phyloP scores from a whole-genome alignment of 306 rosid species.

The Rosa rugosa region DNA sequence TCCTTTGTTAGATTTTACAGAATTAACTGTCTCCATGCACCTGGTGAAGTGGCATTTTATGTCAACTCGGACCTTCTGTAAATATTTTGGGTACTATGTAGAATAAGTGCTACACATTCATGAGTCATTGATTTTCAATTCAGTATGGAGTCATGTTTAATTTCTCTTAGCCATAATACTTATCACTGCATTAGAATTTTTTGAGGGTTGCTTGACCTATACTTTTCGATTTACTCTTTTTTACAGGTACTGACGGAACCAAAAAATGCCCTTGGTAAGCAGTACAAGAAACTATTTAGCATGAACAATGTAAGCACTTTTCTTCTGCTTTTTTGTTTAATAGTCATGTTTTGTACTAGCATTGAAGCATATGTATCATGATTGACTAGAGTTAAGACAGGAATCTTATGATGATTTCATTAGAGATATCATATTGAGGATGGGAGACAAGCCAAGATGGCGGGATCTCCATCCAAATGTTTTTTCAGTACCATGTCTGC shows the following conservation, averaged over 20 bases:
- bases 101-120: neutral
- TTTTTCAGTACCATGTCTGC: neutral
- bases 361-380: neutral
- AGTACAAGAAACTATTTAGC: constrained; percentile 85
- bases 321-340: neutral
- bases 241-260: constrained; percentile 90
- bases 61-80: neutral
- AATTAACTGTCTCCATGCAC: neutral
- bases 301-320: constrained; percentile 77
- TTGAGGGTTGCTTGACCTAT: neutral
- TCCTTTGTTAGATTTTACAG: neutral
- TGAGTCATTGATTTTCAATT: neutral
- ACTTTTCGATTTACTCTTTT: constrained; percentile 12
- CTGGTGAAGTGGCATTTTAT: neutral
- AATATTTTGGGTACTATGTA: neutral
- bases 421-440: neutral
- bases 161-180: neutral
- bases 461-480: neutral
- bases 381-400: neutral
- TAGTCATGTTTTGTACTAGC: neutral
- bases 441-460: neutral
- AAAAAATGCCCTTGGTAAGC: constrained; percentile 91
- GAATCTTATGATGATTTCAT: neutral
- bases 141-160: neutral
- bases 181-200: neutral